Conservation (phyloP, 495 filamentous ascomycete genomes). For the Podospora sp. region DNA sequence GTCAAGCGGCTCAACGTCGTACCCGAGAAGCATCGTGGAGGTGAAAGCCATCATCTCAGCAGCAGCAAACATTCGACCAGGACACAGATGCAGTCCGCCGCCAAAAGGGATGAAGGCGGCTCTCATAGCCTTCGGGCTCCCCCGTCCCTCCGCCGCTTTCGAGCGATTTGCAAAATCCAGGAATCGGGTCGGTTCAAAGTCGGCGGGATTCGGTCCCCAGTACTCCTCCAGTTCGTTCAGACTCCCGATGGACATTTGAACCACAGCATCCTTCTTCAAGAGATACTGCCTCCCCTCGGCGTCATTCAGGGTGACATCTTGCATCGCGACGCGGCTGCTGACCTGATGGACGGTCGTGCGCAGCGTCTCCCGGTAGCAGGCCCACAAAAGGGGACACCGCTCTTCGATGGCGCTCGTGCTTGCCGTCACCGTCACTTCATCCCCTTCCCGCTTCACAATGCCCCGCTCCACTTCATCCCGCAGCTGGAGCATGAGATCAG, state of each 20-base stretch:
- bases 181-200: constrained; percentile 24
- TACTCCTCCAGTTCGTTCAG: constrained; percentile 10
- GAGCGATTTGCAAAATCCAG: neutral
- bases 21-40: constrained; percentile 21
- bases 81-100: constrained; percentile 25
- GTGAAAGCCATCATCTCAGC: constrained; percentile 27
- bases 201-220: constrained; percentile 19
- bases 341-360: constrained; percentile 19
- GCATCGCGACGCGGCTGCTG: constrained; percentile 18
- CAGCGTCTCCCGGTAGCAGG: constrained; percentile 25
- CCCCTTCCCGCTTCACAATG: neutral
- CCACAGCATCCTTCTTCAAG: constrained; percentile 16
- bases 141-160: constrained; percentile 6
- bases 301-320: constrained; percentile 20
- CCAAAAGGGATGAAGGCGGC: constrained; percentile 24
- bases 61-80: constrained; percentile 23
- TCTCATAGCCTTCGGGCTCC: constrained; percentile 15
- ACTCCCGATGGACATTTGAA: constrained; percentile 18
- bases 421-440: neutral
- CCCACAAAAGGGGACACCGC: constrained; percentile 19
- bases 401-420: constrained; percentile 8
- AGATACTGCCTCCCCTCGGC: constrained; percentile 17
- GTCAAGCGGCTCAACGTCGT: constrained; percentile 17
- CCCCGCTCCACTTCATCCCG: neutral
- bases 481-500: neutral